Evolutionary conservation across 352 stramenopile genomes (phyloP).

Genomic region (Phytophthora pseudosyringae): DNA sequence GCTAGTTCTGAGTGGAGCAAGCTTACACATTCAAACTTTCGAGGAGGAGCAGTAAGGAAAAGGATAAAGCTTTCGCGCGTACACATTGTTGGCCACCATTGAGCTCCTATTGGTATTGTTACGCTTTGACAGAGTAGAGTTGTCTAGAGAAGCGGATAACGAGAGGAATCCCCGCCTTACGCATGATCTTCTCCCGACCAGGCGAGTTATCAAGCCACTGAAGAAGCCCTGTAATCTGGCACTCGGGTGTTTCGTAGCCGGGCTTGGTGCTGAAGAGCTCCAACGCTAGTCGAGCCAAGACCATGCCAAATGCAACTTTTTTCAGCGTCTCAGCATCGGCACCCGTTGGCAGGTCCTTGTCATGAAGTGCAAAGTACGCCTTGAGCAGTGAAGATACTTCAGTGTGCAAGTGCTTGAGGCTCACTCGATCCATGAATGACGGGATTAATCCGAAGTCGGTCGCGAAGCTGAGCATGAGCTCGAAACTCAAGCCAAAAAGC

Average conservation of each 20-base stretch:
- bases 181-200: conserved; percentile 72
- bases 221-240: conserved; percentile 71
- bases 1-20: conserved; percentile 43
- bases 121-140: conserved; percentile 54
- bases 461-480: conserved; percentile 71
- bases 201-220: conserved; percentile 83
- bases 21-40: conserved; percentile 22
- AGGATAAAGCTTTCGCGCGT: not conserved
- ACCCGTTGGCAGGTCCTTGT: conserved; percentile 51
- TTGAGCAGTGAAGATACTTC: conserved; percentile 70
- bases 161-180: conserved; percentile 64
- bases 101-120: not conserved
- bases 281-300: conserved; percentile 69
- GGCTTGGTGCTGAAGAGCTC: conserved; percentile 68
- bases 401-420: conserved; percentile 72
- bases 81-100: too few species aligned
- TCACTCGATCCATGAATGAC: conserved; percentile 81
- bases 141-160: conserved; percentile 81
- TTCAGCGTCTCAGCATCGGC: conserved; percentile 72
- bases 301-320: conserved; percentile 73
- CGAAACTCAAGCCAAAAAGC: conserved; percentile 64
- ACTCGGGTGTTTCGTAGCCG: conserved; percentile 76
- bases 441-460: conserved; percentile 86
- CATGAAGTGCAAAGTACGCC: conserved; percentile 62
- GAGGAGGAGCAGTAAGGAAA: not conserved